phyloP scores from a whole-genome alignment of 257 asterid species.

The Petrea volubilis region DNA sequence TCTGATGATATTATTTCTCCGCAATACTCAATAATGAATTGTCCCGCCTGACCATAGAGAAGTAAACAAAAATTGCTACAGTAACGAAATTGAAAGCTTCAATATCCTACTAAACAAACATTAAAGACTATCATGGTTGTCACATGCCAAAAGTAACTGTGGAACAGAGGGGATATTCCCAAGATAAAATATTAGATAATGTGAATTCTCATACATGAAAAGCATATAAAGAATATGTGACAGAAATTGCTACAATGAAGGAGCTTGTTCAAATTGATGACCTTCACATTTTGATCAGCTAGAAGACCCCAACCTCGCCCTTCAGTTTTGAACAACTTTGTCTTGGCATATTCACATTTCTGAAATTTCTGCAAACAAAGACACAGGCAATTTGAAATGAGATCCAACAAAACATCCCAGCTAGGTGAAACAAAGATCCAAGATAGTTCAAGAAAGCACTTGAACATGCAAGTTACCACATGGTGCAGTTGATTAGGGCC shows the following conservation, averaged over 20 bases:
- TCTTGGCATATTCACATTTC: conserved; percentile 71
- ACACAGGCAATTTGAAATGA: conserved; percentile 22
- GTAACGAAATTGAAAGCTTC: conserved; percentile 12
- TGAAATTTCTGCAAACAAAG: conserved; percentile 70
- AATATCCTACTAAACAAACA: conserved; percentile 2
- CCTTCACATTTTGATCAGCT: conserved; percentile 75
- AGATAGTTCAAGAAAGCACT: conserved; percentile 13
- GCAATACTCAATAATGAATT: conserved; percentile 81
- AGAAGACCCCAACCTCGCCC: conserved; percentile 98
- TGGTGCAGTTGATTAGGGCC: neutral
- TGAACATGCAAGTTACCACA: neutral
- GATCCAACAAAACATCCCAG: conserved; percentile 20
- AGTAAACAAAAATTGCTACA: conserved; percentile 17
- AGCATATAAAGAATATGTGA: neutral
- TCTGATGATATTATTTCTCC: conserved; percentile 89
- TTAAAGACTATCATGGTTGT: conserved; percentile 14
- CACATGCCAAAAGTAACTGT: neutral
- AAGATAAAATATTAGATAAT: conserved; percentile 1
- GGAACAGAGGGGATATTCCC: conserved; percentile 15
- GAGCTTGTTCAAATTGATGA: conserved; percentile 33
- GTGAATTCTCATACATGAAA: neutral
- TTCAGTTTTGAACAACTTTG: conserved; percentile 74
- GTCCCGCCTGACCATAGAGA: conserved; percentile 70
- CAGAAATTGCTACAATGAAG: neutral
- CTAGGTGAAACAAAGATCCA: neutral